Base-by-base conservation (phyloP, 2,329 filamentous ascomycete genomes). In the Fusarium devonianum region DNA sequence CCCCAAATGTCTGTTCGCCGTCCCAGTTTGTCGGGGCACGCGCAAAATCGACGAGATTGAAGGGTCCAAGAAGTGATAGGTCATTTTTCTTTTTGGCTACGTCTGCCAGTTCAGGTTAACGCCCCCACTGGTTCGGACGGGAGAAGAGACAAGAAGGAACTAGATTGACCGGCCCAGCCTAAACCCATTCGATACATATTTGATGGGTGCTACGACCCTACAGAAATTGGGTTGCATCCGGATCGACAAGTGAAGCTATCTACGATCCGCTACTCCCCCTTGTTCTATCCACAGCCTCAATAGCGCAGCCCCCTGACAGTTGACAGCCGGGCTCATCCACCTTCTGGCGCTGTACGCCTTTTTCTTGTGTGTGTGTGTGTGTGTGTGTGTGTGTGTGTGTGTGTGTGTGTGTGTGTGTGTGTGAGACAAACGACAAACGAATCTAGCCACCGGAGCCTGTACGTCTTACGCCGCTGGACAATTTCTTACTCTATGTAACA, bases 141-240 rank as follows among this genome's bases (percentile, higher is more conserved):
- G 50, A 58, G 44, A 43, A 29, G 26, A 26, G 17, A 45, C 30
- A 39, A 40, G 42, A 34, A 42, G 42, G 41, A 49, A 45, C 38
- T 12, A n/a, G 25, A 29, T 19, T 23, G 28, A 29, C 13, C 9
- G 29, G 42, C 6, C 22, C 29, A 19, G 51, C 16, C 30, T 41
- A 51, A 44, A 37, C 35, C 34, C 17, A 8, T 26, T 56, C 35
- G 36, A 43, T 42, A 22, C 19, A 36, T 21, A 13, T 33, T 38
- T 56, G 39, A 56, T 46, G 6, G 32, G 44, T 46, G 40, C 33
- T 11, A 50, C 54, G 38, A 40, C 42, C 41, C 37, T 56, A 39
- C 26, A 48, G 50, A 59, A 32, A 59, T 59, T 36, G 41, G 49
- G 56, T 58, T 59, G 32, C 55, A 58, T 58, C 12, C 47, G 42